These are phyloP conservation scores for Haplosporangium gracile DNA, from an alignment of 192 early-diverging fungal genomes.

Conservation along the genomic window DNA sequence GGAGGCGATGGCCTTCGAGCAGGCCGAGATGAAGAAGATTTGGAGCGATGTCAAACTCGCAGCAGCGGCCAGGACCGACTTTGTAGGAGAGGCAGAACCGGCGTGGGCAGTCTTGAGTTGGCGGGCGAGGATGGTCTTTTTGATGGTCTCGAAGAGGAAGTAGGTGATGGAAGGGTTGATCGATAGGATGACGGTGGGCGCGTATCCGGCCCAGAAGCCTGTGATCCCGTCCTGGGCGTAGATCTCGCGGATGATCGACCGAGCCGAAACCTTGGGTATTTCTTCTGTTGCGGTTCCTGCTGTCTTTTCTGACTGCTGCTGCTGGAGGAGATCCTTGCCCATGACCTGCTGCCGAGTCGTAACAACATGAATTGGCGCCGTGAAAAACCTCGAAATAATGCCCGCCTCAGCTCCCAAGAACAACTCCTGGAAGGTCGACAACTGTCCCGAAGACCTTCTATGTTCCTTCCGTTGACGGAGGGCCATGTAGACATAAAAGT, in stretches of 20 bases:
- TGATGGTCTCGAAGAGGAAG: slow-evolving; percentile 64
- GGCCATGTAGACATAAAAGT: slow-evolving; percentile 64
- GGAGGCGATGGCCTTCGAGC: slow-evolving; percentile 63
- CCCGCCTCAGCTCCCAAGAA: slow-evolving; percentile 67
- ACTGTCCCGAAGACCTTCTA: slow-evolving; percentile 50
- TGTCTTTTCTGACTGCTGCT: not conserved
- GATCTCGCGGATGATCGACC: slow-evolving; percentile 51
- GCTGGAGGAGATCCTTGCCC: slow-evolving; percentile 23
- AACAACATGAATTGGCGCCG: slow-evolving; percentile 63
- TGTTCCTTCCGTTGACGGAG: slow-evolving; percentile 61
- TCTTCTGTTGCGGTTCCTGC: not conserved
- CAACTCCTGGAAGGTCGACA: slow-evolving; percentile 61
- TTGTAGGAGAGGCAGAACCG: slow-evolving; percentile 1
- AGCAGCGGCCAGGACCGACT: slow-evolving; percentile 34
- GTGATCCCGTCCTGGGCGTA: slow-evolving; percentile 59
- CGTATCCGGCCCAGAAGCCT: slow-evolving; percentile 65
- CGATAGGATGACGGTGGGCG: slow-evolving; percentile 60
- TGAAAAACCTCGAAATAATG: slow-evolving; percentile 62
- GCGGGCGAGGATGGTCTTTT: slow-evolving; percentile 26
- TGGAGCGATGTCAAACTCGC: slow-evolving; percentile 52
- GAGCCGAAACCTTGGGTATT: slow-evolving; percentile 31
- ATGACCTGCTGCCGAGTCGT: slow-evolving; percentile 63
- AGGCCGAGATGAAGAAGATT: slow-evolving; percentile 62
- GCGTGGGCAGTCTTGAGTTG: slow-evolving; percentile 15
- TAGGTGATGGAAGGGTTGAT: slow-evolving; percentile 68